Conservation (phyloP, 225 moss, liverwort and hornwort genomes). For the Climacium dendroides region DNA sequence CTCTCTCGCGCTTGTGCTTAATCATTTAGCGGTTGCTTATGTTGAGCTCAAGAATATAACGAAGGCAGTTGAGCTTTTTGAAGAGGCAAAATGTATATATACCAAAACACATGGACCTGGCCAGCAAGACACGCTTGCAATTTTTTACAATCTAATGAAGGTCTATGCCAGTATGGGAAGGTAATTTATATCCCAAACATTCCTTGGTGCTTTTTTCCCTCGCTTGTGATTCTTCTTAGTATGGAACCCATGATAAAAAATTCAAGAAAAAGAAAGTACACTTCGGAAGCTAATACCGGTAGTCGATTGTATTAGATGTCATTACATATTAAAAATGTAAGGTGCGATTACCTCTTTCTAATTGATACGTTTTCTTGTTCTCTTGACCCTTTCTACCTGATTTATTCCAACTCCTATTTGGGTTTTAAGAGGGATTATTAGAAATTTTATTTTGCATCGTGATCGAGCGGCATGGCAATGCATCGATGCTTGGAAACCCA, state of each 20-base stretch:
- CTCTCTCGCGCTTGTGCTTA: slow-evolving; percentile 89
- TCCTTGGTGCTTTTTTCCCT: background rate
- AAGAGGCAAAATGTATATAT: slow-evolving; percentile 75
- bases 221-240: background rate
- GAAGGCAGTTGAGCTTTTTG: slow-evolving; percentile 59
- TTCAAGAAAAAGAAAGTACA: background rate
- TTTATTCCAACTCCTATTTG: background rate
- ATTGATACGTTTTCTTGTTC: background rate
- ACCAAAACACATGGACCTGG: slow-evolving; percentile 70
- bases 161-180: slow-evolving; percentile 68
- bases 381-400: background rate
- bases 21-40: slow-evolving; percentile 81
- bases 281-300: background rate
- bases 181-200: slow-evolving; percentile 3
- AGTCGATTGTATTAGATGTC: background rate
- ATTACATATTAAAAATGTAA: background rate
- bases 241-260: background rate
- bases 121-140: slow-evolving; percentile 83
- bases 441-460: background rate
- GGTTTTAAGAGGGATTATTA: background rate
- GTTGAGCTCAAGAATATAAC: slow-evolving; percentile 57
- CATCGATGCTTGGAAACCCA: background rate
- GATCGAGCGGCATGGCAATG: background rate
- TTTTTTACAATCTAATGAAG: slow-evolving; percentile 76
- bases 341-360: background rate